Base-by-base conservation (phyloP, 1,284 basidiomycete species). In the Neolentinus lepideus region DNA sequence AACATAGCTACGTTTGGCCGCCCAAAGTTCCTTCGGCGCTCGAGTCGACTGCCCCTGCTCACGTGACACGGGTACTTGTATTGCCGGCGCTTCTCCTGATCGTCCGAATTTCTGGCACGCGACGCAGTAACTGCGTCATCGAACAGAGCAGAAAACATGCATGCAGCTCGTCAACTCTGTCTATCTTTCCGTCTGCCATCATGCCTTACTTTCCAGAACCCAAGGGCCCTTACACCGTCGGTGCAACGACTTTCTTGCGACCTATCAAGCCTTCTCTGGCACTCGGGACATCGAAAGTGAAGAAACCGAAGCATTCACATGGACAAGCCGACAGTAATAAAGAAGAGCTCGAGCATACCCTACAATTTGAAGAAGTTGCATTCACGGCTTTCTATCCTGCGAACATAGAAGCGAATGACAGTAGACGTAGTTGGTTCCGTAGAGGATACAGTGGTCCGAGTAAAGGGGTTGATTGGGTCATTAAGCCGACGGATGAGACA, bases 401-500 rank as follows among this genome's bases (percentile, higher is more conserved):
- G 6, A 1, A 38, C 45, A 10, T 24, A 27, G 24, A 11, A n/a
- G 2, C 16, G 45, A 35, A 53, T 26, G 50, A 45, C 19, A 38
- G 36, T 26, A 50, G 53, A 47, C 35, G 26, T 56, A 58, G 61
- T 45, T 62, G 14, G 53, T 53, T 11, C 51, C 60, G 61, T 61
- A 54, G 12, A 55, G 24, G 47, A 16, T 25, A 26, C 27, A 52
- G 26, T 3, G 19, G 31, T 19, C 14, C 29, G 38, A 43, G 38
- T 29, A 50, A 50, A 25, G 47, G 27, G 4, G 47, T 50, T 24
- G 47, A 50, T n/a, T 25, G 24, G 27, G 27, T 50, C 9, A 50
- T 50, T n/a, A 50, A 29, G 22, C 47, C 81, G 31, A 55, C 78
- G 22, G 65, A 63, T 27, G 69, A 71, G 47, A 74, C 75, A 0